phyloP scores from a whole-genome alignment of 768 basidiomycete species.

The Trametopsis cervina region DNA sequence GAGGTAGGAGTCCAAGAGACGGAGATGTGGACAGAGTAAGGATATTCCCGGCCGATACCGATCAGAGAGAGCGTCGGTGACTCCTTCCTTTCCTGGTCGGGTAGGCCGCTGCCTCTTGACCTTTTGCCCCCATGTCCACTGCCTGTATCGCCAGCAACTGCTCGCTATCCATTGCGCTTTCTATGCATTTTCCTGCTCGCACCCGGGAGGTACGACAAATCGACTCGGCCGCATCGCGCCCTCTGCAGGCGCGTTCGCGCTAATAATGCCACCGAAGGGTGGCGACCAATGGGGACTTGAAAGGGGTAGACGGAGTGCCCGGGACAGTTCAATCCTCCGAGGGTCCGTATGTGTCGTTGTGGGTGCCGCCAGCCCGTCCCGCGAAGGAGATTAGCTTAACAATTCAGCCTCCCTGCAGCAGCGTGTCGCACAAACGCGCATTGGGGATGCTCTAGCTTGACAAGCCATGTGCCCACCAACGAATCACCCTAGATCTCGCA shows the following conservation, averaged over 20 bases:
- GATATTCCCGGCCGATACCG: too few species aligned
- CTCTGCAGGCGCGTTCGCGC: too few species aligned
- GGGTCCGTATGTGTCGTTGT: neutral
- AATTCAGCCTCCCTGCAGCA: too few species aligned
- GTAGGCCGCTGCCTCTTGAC: too few species aligned
- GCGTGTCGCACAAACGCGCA: too few species aligned
- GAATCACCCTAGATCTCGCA: neutral
- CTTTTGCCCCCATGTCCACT: too few species aligned
- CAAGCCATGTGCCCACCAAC: neutral
- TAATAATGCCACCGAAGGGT: neutral
- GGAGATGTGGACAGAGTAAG: too few species aligned
- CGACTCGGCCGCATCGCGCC: neutral
- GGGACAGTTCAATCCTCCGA: neutral
- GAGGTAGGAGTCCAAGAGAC: too few species aligned
- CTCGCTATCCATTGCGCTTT: too few species aligned
- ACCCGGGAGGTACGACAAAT: neutral
- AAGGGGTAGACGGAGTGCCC: neutral
- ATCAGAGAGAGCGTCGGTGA: too few species aligned
- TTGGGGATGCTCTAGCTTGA: neutral
- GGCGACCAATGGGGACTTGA: neutral
- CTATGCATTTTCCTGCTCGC: neutral
- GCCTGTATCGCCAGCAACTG: too few species aligned
- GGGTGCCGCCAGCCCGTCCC: neutral
- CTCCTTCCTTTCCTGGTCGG: too few species aligned
- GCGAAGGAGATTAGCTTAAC: neutral